Evolutionary conservation across 805 yeast genomes (phyloP).

Genomic region (Barnettozyma populi): DNA sequence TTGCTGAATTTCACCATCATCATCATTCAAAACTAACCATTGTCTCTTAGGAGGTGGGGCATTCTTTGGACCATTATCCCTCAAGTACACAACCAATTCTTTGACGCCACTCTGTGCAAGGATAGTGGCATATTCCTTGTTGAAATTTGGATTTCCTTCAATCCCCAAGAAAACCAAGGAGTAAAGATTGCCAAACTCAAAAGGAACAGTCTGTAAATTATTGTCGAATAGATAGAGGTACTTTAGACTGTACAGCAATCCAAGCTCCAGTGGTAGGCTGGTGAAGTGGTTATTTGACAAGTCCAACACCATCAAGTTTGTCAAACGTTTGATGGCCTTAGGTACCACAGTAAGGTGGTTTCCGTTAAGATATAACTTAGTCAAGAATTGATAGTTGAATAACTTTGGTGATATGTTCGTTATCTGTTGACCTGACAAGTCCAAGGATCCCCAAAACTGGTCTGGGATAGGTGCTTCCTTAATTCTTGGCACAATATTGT

Average conservation of each 20-base stretch:
- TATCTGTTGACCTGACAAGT: slow-evolving; percentile 85
- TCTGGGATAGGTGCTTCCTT: slow-evolving; percentile 46
- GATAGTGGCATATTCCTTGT: slow-evolving; percentile 55
- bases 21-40: slow-evolving; percentile 77
- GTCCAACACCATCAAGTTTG: slow-evolving; percentile 76
- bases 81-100: slow-evolving; percentile 69
- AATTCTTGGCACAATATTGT: slow-evolving; percentile 64
- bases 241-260: slow-evolving; percentile 72
- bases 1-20: slow-evolving; percentile 51
- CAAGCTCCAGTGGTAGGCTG: slow-evolving; percentile 78
- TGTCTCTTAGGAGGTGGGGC: slow-evolving; percentile 67
- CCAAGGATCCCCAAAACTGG: slow-evolving; percentile 93
- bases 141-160: slow-evolving; percentile 82
- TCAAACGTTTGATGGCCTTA: slow-evolving; percentile 56
- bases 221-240: slow-evolving; percentile 88
- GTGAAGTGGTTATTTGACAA: slow-evolving; percentile 70
- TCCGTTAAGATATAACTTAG: slow-evolving; percentile 81
- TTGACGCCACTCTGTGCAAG: slow-evolving; percentile 80
- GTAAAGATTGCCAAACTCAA: slow-evolving; percentile 77
- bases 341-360: slow-evolving; percentile 73
- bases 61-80: slow-evolving; percentile 75
- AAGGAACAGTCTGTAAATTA: slow-evolving; percentile 67
- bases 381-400: slow-evolving; percentile 78
- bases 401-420: slow-evolving; percentile 63
- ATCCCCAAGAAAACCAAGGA: slow-evolving; percentile 85